phyloP scores from a whole-genome alignment of 192 early-diverging fungal genomes.

The Neocallimastix lanati region DNA sequence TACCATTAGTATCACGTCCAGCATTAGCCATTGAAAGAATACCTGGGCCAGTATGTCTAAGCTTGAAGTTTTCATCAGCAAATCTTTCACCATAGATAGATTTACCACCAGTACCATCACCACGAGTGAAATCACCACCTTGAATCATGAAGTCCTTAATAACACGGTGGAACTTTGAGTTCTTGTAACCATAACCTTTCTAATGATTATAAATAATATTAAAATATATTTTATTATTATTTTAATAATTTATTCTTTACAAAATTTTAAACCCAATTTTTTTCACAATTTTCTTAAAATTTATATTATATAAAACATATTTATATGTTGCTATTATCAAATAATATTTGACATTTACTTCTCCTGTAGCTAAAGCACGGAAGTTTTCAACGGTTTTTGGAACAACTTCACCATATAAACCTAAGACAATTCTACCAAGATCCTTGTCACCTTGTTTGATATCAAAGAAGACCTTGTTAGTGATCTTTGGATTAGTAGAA shows the following conservation, averaged over 20 bases:
- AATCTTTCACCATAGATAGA: constrained; percentile 74
- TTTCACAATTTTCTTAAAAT: too few species aligned
- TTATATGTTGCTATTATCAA: too few species aligned
- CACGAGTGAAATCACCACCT: background rate
- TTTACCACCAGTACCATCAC: constrained; percentile 44
- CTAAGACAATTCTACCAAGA: constrained; percentile 31
- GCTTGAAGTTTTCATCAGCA: constrained; percentile 78
- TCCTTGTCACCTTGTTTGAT: constrained; percentile 56
- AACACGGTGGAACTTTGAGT: constrained; percentile 36
- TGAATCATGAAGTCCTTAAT: constrained; percentile 7
- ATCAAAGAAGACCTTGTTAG: constrained; percentile 67
- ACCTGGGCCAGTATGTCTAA: constrained; percentile 14
- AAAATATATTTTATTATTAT: too few species aligned
- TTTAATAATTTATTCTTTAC: too few species aligned
- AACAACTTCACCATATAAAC: constrained; percentile 24
- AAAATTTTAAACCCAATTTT: too few species aligned
- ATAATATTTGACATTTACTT: background rate
- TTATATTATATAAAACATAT: too few species aligned
- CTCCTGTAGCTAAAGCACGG: background rate
- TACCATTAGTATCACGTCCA: background rate
- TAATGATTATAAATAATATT: too few species aligned
- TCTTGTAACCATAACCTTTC: constrained; percentile 10
- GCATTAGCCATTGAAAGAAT: background rate
- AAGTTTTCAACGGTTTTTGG: background rate
- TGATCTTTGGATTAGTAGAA: constrained; percentile 26